These are phyloP conservation scores for Tetrahymena thermophila DNA, from an alignment of 73 alveolate species.

Conservation along the genomic window DNA sequence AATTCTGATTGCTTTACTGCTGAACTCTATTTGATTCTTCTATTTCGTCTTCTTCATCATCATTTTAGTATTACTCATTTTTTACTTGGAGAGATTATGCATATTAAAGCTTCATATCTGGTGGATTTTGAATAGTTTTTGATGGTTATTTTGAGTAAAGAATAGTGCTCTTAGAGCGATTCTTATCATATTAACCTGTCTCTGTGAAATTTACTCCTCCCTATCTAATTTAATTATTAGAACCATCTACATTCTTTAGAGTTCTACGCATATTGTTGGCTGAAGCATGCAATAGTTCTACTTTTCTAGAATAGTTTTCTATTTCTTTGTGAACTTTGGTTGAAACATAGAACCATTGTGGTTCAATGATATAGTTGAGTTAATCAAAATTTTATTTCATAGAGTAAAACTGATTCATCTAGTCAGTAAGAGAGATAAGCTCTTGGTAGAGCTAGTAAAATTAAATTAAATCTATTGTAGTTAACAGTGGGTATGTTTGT, in stretches of 20 bases:
- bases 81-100: background rate
- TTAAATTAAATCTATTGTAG: background rate
- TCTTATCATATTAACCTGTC: background rate
- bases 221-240: background rate
- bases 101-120: background rate
- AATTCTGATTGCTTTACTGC: background rate
- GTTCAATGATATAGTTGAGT: background rate
- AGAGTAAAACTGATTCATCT: background rate
- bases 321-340: background rate
- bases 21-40: background rate
- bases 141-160: background rate
- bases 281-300: background rate
- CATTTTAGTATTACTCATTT: background rate
- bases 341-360: background rate
- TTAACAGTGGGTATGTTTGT: background rate
- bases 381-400: background rate
- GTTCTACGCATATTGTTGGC: background rate
- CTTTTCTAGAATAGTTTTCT: background rate
- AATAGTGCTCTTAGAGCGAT: background rate
- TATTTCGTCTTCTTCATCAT: background rate
- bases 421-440: background rate
- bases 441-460: background rate
- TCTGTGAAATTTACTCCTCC: background rate
- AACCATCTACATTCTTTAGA: background rate
- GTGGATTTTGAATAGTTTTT: background rate